A percentile compares a stretch with the other conserved stretches of the same genome.
Conservation (phyloP, 2,329 filamentous ascomycete genomes). For the Leptosphaerulina australis region DNA sequence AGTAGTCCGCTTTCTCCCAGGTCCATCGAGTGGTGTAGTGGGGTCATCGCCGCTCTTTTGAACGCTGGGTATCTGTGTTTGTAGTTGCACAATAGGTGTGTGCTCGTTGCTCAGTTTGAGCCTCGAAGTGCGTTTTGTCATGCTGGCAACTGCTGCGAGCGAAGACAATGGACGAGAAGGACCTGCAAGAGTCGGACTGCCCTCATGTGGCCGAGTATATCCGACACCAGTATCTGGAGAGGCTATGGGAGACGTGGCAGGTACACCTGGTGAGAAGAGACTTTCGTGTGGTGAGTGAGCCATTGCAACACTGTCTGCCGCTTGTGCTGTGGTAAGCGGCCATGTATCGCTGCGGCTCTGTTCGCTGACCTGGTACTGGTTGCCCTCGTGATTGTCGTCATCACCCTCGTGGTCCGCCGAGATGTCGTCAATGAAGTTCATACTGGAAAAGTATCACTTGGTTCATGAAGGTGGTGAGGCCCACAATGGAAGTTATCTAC, state of each 20-base stretch:
- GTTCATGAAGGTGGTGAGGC: constrained; percentile 6
- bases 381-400: constrained; percentile 22
- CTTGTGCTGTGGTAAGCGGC: constrained; percentile 18
- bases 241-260: constrained; percentile 10
- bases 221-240: constrained; percentile 12
- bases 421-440: constrained; percentile 26
- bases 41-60: constrained; percentile 59
- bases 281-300: constrained; percentile 12
- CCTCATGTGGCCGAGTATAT: constrained; percentile 12
- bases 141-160: constrained; percentile 25
- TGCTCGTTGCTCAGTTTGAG: constrained; percentile 37
- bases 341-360: constrained; percentile 20
- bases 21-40: constrained; percentile 47
- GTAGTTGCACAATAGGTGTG: constrained; percentile 38
- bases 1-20: constrained; percentile 29
- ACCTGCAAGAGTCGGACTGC: constrained; percentile 20
- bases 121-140: constrained; percentile 39
- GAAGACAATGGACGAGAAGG: constrained; percentile 36
- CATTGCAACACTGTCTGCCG: constrained; percentile 15
- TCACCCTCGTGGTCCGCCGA: constrained; percentile 22
- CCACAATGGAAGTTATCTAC: constrained; percentile 9
- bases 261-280: constrained; percentile 18
- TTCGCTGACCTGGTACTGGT: constrained; percentile 9
- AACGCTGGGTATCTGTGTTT: constrained; percentile 49
- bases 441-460: constrained; percentile 13